A percentile compares a stretch with the other conserved stretches of the same genome.
Conservation (phyloP, 441 rosid genomes). For the Populus tomentosa region DNA sequence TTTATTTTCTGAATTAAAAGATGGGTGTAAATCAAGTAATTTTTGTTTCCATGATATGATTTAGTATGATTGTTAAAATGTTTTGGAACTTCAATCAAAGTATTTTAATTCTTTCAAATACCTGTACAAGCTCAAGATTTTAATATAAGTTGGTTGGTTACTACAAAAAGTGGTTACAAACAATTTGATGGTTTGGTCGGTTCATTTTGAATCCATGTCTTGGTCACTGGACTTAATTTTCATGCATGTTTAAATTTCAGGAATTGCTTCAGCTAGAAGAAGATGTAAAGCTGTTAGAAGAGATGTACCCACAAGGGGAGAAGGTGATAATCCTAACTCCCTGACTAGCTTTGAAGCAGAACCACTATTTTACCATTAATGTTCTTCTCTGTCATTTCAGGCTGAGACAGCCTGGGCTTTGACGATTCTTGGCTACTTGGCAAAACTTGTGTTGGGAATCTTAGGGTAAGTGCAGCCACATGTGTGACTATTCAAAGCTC, state of each 20-base stretch:
- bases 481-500: neutral
- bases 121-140: neutral
- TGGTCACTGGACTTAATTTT: conserved; percentile 12
- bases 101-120: neutral
- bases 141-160: neutral
- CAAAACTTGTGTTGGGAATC: conserved; percentile 83
- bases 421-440: conserved; percentile 94
- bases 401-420: conserved; percentile 99
- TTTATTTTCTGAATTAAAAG: neutral
- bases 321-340: conserved; percentile 42
- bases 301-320: conserved; percentile 99
- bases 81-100: neutral
- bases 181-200: neutral
- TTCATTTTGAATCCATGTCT: neutral
- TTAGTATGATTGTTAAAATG: neutral
- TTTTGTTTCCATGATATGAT: neutral
- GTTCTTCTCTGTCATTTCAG: conserved; percentile 34
- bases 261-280: conserved; percentile 93
- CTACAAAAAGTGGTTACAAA: neutral
- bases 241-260: conserved; percentile 37
- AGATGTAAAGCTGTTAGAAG: conserved; percentile 95
- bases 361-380: conserved; percentile 11
- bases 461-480: conserved; percentile 61
- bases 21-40: neutral
- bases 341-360: neutral